These are phyloP conservation scores for Hypoxylon sp. DNA, from an alignment of 2,329 filamentous ascomycete genomes.

Conservation along the genomic window DNA sequence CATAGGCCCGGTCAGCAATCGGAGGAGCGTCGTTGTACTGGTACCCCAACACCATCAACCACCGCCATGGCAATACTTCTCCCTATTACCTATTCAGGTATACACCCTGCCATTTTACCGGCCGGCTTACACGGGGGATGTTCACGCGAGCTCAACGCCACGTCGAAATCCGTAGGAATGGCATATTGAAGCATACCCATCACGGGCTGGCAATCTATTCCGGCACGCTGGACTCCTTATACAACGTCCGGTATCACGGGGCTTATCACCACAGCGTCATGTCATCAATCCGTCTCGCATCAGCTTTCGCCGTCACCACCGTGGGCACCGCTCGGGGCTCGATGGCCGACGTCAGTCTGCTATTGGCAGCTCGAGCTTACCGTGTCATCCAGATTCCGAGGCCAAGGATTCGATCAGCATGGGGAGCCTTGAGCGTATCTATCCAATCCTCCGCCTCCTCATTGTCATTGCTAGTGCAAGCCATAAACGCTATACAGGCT, in stretches of 20 bases:
- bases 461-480: slow-evolving; percentile 21
- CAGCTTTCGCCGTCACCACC: not conserved
- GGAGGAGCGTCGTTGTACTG: slow-evolving; percentile 37
- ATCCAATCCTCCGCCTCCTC: slow-evolving; percentile 9
- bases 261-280: slow-evolving; percentile 3
- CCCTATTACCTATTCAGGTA: slow-evolving; percentile 17
- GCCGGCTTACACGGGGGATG: not conserved
- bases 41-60: slow-evolving; percentile 46
- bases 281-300: slow-evolving; percentile 3
- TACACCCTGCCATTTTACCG: slow-evolving; percentile 7
- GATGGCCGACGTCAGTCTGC: slow-evolving; percentile 15
- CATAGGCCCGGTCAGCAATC: slow-evolving; percentile 23
- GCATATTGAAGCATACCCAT: slow-evolving; percentile 5
- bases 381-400: slow-evolving; percentile 18
- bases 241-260: not conserved
- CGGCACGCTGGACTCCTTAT: not conserved
- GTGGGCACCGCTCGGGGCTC: slow-evolving; percentile 16
- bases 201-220: slow-evolving; percentile 12
- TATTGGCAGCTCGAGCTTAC: slow-evolving; percentile 25
- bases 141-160: not conserved
- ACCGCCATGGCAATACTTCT: not conserved
- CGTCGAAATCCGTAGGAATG: not conserved
- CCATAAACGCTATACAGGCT: slow-evolving; percentile 1
- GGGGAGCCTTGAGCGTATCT: not conserved
- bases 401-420: slow-evolving; percentile 26